phyloP scores from a whole-genome alignment of 1,139 yeast genomes.

The Candida tetrigidarum region DNA sequence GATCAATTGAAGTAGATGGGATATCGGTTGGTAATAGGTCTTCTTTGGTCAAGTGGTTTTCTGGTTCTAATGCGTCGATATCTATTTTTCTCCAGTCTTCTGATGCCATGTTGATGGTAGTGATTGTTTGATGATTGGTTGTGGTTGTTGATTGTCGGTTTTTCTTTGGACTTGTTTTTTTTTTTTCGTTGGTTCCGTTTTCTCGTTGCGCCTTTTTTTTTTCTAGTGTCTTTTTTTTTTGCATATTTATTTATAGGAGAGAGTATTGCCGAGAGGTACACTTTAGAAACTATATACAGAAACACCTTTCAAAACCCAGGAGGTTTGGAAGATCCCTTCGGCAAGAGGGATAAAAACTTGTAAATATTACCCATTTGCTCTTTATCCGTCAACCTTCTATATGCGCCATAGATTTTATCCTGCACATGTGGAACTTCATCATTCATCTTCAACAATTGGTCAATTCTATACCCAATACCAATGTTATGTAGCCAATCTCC shows the following conservation, averaged over 20 bases:
- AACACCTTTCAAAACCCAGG: constrained; percentile 34
- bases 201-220: constrained; percentile 6
- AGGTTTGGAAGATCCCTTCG: constrained; percentile 43
- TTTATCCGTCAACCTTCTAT: constrained; percentile 65
- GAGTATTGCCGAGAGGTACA: too few species aligned
- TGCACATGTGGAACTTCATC: constrained; percentile 35
- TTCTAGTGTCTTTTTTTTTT: not conserved
- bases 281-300: constrained; percentile 1
- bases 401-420: constrained; percentile 58
- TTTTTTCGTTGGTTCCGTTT: not conserved
- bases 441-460: constrained; percentile 47
- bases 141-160: constrained; percentile 2
- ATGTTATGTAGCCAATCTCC: constrained; percentile 80
- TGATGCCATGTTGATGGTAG: constrained; percentile 13
- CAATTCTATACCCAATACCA: constrained; percentile 77
- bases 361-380: constrained; percentile 79
- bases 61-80: constrained; percentile 89
- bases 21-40: constrained; percentile 67
- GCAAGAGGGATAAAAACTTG: constrained; percentile 70
- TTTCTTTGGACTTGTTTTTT: not conserved
- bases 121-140: not conserved
- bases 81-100: constrained; percentile 81
- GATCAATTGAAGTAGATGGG: constrained; percentile 45
- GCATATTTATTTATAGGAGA: too few species aligned
- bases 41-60: constrained; percentile 63